Base-by-base conservation (phyloP, 495 filamentous ascomycete genomes). In the Penicillium canariense region DNA sequence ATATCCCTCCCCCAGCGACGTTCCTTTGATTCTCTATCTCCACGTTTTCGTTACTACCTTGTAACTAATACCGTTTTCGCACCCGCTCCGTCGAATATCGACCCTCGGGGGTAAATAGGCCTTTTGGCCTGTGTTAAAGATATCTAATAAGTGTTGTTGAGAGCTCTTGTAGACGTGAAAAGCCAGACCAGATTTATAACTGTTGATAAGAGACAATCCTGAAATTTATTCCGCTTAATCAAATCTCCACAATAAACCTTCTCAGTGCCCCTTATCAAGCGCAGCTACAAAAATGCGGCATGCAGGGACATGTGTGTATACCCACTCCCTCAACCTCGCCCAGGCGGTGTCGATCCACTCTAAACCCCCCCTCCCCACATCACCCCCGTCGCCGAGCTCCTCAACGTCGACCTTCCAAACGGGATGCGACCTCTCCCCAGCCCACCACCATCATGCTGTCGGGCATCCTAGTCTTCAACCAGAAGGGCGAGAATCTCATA, bases 401-500 rank as follows among this genome's bases (percentile, higher is more conserved):
- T 56, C 55, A 47, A 58, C 55, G 52, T 45, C 44, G 45, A 58
- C 39, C 25, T 39, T 20, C 36, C 39, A 39, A 11, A 20, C 32
- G 54, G 46, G 28, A 60, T 54, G 57, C 50, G 53, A 48, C 39
- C 54, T 51, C 35, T 44, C 38, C 18, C 34, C 44, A 25, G 31
- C 38, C 56, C 32, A 50, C 50, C 17, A 48, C 34, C 78, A 87
- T 60, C 50, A 97, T 97, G 94, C 80, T 97, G 59, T 96, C 91
- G 56, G 94, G 94, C 52, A 91, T 99, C 62, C 82, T 99, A 42
- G 84, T 99, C 60, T 99, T 99, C 79, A 99, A 99, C 65, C 95
- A 97, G 70, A 99, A 99, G 73, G 94, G 94, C 76, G 94, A 99
- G 79, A 97, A 97, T 71, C 88, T 99, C 58, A 99, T 99, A 71